Evolutionary conservation across 768 basidiomycete species (phyloP), one percentile per base, ranked within the genome.

Genomic region (Clathrus columnatus): DNA sequence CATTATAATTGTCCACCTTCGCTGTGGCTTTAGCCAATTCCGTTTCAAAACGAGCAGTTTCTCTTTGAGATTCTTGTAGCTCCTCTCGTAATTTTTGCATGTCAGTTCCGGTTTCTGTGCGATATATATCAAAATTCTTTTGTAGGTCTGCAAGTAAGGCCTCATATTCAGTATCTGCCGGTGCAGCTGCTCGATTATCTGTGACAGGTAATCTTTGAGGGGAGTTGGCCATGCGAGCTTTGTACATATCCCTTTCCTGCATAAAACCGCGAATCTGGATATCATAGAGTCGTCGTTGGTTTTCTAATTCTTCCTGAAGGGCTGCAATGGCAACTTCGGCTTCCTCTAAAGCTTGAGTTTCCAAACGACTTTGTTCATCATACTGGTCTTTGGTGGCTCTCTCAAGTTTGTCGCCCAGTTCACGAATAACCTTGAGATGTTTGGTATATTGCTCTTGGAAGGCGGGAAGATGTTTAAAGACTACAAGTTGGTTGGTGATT

Each of bases 381-480:
- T 78, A 77, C 60, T 87, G 85, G 23, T 90, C 87, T 60, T 75
- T 77, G 69, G 95, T 91, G 61, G 88, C 86, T 5, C 74, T 74
- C 70, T 98, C 96, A 77, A 97, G 80, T 73, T 87, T 85, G 32
- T 76, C 70, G 5, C 87, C 91, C 36, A 98, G 75, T 54, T 89
- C 87, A 17, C 94, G 77, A 11, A 86, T 84, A 60, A 95, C 83
- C 67, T 80, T 83, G 47, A 98, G 73, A 21, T 97, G 71, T 61
- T 87, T 87, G 73, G 90, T 86, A 66, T 98, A 98, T 70, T 95
- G 93, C 42, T 84, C 79, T 64, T 97, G 93, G n/a, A 99, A 72
- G 11, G 78, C 74, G 14, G 80, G 76, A 51, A 97, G 79, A 0
- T 84, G 87, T 44, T 77, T 77, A 82, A 92, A 98, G 29, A 89